Conservation (phyloP, 2,329 filamentous ascomycete genomes). For the Trichoderma polysporum region DNA sequence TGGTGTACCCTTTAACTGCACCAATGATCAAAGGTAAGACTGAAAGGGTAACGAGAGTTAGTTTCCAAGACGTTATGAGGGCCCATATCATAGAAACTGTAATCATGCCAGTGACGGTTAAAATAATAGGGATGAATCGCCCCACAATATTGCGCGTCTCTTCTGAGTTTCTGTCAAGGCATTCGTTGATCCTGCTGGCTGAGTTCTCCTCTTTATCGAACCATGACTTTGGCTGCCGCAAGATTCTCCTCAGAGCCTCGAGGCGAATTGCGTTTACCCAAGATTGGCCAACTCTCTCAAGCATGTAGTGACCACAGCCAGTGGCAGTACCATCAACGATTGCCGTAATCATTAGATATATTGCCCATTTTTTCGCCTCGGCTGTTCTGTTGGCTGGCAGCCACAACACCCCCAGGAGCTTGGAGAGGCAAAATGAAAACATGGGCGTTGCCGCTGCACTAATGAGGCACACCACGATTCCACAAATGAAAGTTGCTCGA, state of each 20-base stretch:
- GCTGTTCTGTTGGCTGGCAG: slow-evolving; percentile 47
- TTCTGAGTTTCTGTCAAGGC: slow-evolving; percentile 78
- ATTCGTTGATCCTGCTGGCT: slow-evolving; percentile 63
- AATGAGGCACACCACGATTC: slow-evolving; percentile 59
- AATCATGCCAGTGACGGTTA: slow-evolving; percentile 68
- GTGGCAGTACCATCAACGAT: slow-evolving; percentile 63
- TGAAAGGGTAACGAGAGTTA: slow-evolving; percentile 73
- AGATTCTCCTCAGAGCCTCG: slow-evolving; percentile 65
- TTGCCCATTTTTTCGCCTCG: slow-evolving; percentile 63
- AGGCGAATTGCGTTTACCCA: slow-evolving; percentile 75
- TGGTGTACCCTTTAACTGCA: slow-evolving; percentile 64
- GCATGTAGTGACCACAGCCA: slow-evolving; percentile 66
- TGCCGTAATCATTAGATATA: slow-evolving; percentile 68
- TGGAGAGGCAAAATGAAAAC: slow-evolving; percentile 75
- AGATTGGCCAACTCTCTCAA: slow-evolving; percentile 68
- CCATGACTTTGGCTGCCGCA: slow-evolving; percentile 76
- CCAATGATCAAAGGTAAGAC: slow-evolving; percentile 66
- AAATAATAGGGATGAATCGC: slow-evolving; percentile 69
- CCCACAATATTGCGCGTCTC: slow-evolving; percentile 83
- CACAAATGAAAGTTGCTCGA: slow-evolving; percentile 56
- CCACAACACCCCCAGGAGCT: slow-evolving; percentile 71
- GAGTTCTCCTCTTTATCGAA: slow-evolving; percentile 70
- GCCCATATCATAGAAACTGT: slow-evolving; percentile 72
- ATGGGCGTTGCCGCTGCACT: slow-evolving; percentile 68
- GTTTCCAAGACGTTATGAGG: slow-evolving; percentile 70